Evolutionary conservation across 495 filamentous ascomycete genomes (phyloP).

Genomic region (Glonium stellatum): DNA sequence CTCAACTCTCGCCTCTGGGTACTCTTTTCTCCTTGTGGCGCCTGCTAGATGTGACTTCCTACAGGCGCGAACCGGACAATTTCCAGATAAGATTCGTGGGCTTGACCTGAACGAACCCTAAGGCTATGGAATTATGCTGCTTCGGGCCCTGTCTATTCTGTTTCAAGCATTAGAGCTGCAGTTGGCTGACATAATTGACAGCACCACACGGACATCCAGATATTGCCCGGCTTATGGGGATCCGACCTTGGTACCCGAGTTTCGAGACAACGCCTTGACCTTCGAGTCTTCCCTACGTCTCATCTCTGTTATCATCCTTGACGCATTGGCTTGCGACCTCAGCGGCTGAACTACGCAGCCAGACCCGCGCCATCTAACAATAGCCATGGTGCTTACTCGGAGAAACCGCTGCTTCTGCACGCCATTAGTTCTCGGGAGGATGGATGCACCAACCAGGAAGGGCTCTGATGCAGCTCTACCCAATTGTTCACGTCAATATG

Average conservation of each 20-base stretch:
- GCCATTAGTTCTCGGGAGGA: constrained; percentile 28
- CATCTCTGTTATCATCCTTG: constrained; percentile 28
- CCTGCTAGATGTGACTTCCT: not conserved
- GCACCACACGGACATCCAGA: constrained; percentile 17
- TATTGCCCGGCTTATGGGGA: constrained; percentile 25
- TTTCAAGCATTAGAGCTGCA: constrained; percentile 17
- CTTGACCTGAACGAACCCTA: constrained; percentile 6
- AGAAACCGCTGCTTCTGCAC: constrained; percentile 20
- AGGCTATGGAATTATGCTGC: constrained; percentile 3
- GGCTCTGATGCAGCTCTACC: constrained; percentile 22
- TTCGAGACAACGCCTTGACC: constrained; percentile 26
- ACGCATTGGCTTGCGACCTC: constrained; percentile 25
- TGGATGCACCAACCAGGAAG: constrained; percentile 26
- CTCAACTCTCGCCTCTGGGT: constrained; percentile 5
- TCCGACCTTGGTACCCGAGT: constrained; percentile 22
- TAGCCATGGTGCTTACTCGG: constrained; percentile 27
- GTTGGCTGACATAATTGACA: constrained; percentile 29
- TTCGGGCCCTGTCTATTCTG: constrained; percentile 16
- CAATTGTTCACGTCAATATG: constrained; percentile 30
- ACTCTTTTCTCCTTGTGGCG: not conserved
- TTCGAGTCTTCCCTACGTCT: constrained; percentile 23
- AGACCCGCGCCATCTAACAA: constrained; percentile 26
- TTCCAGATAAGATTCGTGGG: constrained; percentile 5
- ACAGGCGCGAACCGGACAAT: constrained; percentile 2
- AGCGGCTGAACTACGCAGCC: constrained; percentile 24